These are phyloP conservation scores for Trypanosoma avium DNA, from an alignment of 208 protist species.

Conservation along the genomic window DNA sequence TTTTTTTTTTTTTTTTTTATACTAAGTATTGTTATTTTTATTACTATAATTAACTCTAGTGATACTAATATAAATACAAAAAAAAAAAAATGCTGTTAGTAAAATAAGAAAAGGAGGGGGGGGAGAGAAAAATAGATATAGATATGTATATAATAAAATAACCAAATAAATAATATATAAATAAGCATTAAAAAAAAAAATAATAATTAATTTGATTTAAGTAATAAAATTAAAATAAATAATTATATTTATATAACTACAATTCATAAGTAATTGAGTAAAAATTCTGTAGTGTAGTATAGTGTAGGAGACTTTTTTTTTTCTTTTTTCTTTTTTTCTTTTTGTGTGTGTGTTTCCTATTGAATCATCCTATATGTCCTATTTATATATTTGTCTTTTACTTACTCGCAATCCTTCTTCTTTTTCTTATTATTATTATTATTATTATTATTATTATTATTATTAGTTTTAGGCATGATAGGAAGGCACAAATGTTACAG, in stretches of 20 bases:
- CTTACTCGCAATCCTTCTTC: not conserved
- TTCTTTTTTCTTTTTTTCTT: not conserved
- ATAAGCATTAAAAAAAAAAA: too few relatives aligned
- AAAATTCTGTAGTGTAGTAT: too few relatives aligned
- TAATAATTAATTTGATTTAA: too few relatives aligned
- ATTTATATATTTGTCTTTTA: constrained; percentile 5
- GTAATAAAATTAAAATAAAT: too few relatives aligned
- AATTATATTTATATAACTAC: too few relatives aligned
- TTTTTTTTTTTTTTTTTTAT: constrained; percentile 8
- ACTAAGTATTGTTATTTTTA: constrained; percentile 1
- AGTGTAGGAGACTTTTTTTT: not conserved
- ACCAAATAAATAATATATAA: too few relatives aligned
- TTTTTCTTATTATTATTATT: constrained; percentile 15
- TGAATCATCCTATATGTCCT: not conserved
- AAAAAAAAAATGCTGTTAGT: not conserved
- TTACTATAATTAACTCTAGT: too few relatives aligned
- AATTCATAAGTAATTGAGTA: too few relatives aligned
- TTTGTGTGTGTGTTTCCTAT: not conserved
- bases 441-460: too few relatives aligned
- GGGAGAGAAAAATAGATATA: not conserved
- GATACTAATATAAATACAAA: constrained; percentile 5
- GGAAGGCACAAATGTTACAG: constrained; percentile 57
- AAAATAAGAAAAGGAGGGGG: not conserved
- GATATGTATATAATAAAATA: too few relatives aligned
- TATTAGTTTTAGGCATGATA: constrained; percentile 57